These are phyloP conservation scores for Leonotis leonurus DNA, from an alignment of 257 asterid genomes.

Conservation along the genomic window DNA sequence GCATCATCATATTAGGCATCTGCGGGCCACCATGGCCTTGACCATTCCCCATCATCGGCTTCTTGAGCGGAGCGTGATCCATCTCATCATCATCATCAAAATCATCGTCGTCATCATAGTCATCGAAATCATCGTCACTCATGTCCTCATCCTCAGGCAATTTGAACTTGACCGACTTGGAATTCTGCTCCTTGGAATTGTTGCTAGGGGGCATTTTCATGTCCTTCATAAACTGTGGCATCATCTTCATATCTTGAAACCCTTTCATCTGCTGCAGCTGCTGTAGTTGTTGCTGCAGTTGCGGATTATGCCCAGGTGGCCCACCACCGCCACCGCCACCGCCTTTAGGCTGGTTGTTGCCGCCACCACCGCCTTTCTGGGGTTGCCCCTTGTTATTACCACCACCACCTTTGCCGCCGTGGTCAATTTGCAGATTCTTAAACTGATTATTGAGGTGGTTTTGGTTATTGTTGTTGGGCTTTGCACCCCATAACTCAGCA, in stretches of 20 bases:
- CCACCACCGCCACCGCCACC: slow-evolving; percentile 13
- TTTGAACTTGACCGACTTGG: slow-evolving; percentile 50
- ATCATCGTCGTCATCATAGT: slow-evolving; percentile 49
- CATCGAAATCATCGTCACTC: slow-evolving; percentile 43
- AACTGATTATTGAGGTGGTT: slow-evolving; percentile 55
- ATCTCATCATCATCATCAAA: slow-evolving; percentile 58
- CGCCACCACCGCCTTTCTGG: slow-evolving; percentile 25
- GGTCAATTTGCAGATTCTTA: slow-evolving; percentile 56
- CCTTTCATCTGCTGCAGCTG: slow-evolving; percentile 49
- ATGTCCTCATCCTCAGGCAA: slow-evolving; percentile 57
- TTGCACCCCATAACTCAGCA: slow-evolving; percentile 94
- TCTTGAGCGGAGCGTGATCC: slow-evolving; percentile 41
- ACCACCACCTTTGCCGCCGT: slow-evolving; percentile 52
- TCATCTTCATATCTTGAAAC: slow-evolving; percentile 47
- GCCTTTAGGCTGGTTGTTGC: slow-evolving; percentile 29
- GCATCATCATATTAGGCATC: slow-evolving; percentile 48
- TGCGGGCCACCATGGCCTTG: slow-evolving; percentile 29
- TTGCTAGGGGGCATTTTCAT: slow-evolving; percentile 32
- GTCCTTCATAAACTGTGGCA: slow-evolving; percentile 41
- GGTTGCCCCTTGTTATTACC: slow-evolving; percentile 37
- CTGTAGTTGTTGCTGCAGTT: slow-evolving; percentile 36
- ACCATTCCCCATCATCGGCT: slow-evolving; percentile 39
- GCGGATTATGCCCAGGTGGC: slow-evolving; percentile 23
- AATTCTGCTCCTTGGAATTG: slow-evolving; percentile 29
- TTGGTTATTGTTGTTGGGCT: slow-evolving; percentile 35